Evolutionary conservation across 768 basidiomycete species (phyloP), one percentile per base, ranked within the genome.

Genomic region (Tricholoma saponaceum): DNA sequence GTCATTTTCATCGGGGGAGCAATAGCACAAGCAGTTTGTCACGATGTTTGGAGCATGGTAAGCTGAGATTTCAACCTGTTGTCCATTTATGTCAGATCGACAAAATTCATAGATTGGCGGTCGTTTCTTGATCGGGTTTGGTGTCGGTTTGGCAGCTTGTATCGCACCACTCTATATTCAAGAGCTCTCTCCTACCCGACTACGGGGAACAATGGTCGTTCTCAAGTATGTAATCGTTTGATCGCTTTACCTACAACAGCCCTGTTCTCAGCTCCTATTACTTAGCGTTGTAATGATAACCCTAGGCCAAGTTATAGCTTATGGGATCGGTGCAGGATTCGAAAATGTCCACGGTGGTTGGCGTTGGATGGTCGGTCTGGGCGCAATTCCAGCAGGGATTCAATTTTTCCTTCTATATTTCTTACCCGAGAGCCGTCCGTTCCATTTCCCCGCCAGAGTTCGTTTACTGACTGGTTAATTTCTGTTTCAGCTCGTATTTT

Each of bases 331-430:
- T 23, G 86, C 86, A 22, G 86, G 80, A 2, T 88, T 88, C 62
- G 80, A 76, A 57, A 79, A 80, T 56, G 70, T 81, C 53, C 69
- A 70, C 30, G 72, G 78, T 3, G 91, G 91, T 2, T 94, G 91
- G 91, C 74, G 91, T 52, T 92, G 83, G 83, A 89, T 92, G 87
- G 87, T 90, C 14, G 91, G 89, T 3, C 72, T 92, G 2, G 88
- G 90, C 13, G 82, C 82, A 1, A 74, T 88, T 2, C 89, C 89
- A 1, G 85, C 88, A 1, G 84, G 70, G 2, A 56, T 90, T 5
- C 90, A 92, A 64, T 74, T 86, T 35, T 44, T 79, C 3, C 71
- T 84, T 54, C 66, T 92, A 52, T 74, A 83, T 55, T 84, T 87
- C 66, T 74, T 92, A 3, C 91, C 91, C 2, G 91, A 93, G 70